These are phyloP conservation scores for Asclepias syriaca DNA, from an alignment of 257 asterid species.

Conservation along the genomic window DNA sequence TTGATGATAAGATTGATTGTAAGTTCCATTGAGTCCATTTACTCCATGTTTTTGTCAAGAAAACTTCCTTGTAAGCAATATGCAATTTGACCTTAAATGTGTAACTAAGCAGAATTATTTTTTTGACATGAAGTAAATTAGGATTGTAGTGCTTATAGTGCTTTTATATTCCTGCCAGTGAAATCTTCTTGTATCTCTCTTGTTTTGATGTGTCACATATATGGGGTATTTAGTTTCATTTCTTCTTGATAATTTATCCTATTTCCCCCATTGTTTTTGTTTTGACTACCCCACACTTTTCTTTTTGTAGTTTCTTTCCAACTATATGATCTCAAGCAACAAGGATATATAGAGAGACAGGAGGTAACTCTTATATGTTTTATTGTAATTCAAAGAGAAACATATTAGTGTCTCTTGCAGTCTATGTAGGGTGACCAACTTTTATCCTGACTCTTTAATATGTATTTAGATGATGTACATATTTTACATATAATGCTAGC, in stretches of 20 bases:
- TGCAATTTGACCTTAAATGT: no score
- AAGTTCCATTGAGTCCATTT: slow-evolving; percentile 21
- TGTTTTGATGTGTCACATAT: not conserved
- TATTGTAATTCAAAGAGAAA: not conserved
- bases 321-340: slow-evolving; percentile 86
- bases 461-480: not conserved
- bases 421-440: slow-evolving; percentile 2
- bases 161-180: not conserved
- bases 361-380: slow-evolving; percentile 47
- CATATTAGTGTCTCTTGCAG: not conserved
- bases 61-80: not conserved
- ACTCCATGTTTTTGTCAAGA: not conserved
- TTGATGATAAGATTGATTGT: slow-evolving; percentile 79
- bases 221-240: not conserved
- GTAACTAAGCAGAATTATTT: no score
- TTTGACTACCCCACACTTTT: slow-evolving; percentile 22
- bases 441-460: not conserved
- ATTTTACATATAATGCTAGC: not conserved
- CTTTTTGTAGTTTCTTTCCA: slow-evolving; percentile 66
- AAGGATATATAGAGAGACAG: slow-evolving; percentile 80
- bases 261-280: not conserved
- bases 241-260: not conserved
- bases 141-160: not conserved
- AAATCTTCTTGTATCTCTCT: not conserved
- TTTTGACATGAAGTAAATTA: not conserved